Conservation (phyloP, 2,329 filamentous ascomycete species). For the Colletotrichum spinosum region DNA sequence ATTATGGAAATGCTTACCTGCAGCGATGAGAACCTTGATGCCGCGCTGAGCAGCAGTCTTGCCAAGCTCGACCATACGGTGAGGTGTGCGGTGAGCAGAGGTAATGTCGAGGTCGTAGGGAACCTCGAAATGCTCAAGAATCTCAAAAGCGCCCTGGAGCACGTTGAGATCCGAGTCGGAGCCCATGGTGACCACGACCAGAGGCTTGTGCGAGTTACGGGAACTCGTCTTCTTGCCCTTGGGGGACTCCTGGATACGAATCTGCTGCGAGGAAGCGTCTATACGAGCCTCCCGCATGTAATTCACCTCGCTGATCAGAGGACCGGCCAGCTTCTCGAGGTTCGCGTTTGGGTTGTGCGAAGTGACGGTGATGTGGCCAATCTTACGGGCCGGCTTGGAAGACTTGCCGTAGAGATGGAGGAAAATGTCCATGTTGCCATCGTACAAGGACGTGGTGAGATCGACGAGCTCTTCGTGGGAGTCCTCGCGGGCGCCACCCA, state of each 20-base stretch:
- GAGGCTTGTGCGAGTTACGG: conserved; percentile 54
- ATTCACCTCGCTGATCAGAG: conserved; percentile 75
- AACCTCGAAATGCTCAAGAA: conserved; percentile 77
- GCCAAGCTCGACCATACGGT: conserved; percentile 76
- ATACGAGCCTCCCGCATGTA: conserved; percentile 67
- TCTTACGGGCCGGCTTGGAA: conserved; percentile 89
- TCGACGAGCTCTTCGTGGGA: conserved; percentile 69
- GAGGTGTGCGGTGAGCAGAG: conserved; percentile 81
- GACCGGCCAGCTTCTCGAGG: conserved; percentile 68
- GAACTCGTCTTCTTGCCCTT: conserved; percentile 36
- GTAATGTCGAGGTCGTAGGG: conserved; percentile 81
- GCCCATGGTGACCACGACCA: conserved; percentile 86
- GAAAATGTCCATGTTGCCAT: conserved; percentile 60
- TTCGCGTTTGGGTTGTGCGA: conserved; percentile 75
- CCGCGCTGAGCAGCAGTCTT: conserved; percentile 71
- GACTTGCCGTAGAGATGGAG: conserved; percentile 95
- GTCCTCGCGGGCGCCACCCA: conserved; percentile 74
- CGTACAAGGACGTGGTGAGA: conserved; percentile 57
- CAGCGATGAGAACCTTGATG: conserved; percentile 80
- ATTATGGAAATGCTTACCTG: conserved; percentile 43
- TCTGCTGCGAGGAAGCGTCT: conserved; percentile 50
- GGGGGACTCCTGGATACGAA: conserved; percentile 48
- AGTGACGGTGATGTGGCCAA: conserved; percentile 91
- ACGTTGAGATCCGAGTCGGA: conserved; percentile 82
- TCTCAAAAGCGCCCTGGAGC: conserved; percentile 72